These are phyloP conservation scores for Gynochthodes officinalis DNA, from an alignment of 257 asterid genomes.

Conservation along the genomic window DNA sequence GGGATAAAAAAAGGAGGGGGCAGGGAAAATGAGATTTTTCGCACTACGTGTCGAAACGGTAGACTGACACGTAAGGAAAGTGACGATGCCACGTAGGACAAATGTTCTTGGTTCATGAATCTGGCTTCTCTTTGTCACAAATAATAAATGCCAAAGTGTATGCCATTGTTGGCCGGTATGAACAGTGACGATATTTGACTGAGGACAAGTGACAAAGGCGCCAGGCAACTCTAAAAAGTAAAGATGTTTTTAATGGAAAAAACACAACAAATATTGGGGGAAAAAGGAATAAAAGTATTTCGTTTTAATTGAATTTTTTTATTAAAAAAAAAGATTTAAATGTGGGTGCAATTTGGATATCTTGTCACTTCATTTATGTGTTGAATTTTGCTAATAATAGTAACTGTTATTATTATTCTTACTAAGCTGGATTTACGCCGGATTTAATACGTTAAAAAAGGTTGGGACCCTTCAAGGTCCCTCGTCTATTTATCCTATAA, in stretches of 20 bases:
- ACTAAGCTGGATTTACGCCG: too few species aligned
- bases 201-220: not conserved
- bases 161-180: slow-evolving; percentile 8
- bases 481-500: too few species aligned
- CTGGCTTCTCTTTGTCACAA: not conserved
- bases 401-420: too few species aligned
- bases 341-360: too few species aligned
- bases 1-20: slow-evolving; percentile 12
- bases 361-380: too few species aligned
- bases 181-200: not conserved
- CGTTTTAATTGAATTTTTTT: not conserved
- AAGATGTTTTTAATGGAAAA: not conserved
- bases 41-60: slow-evolving; percentile 19
- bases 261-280: not conserved
- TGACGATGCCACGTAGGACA: slow-evolving; percentile 36
- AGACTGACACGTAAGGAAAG: slow-evolving; percentile 29
- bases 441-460: too few species aligned
- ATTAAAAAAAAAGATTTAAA: too few species aligned
- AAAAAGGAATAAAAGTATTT: not conserved
- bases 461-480: too few species aligned
- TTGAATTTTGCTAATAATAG: too few species aligned
- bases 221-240: too few species aligned
- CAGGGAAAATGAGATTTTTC: not conserved
- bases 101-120: not conserved
- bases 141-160: slow-evolving; percentile 1